A percentile compares a stretch with the other conserved stretches of the same genome.
These are phyloP conservation scores for Lipomyces starkeyi DNA, from an alignment of 805 yeast genomes.

Conservation along the genomic window DNA sequence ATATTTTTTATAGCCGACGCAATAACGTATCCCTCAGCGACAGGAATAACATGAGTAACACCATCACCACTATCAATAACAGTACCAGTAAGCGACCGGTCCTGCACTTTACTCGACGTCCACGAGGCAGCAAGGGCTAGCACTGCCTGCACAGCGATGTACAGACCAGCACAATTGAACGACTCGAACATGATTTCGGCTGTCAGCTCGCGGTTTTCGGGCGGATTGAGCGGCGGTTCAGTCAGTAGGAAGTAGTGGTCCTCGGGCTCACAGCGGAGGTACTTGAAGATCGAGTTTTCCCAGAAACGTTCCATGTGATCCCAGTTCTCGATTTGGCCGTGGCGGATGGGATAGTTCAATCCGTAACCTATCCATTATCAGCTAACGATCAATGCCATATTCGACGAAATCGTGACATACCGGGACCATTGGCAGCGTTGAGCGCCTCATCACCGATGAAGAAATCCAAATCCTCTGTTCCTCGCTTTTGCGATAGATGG, in stretches of 20 bases:
- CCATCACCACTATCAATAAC: conserved; percentile 99
- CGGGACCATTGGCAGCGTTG: conserved; percentile 86
- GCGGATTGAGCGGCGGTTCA: conserved; percentile 99
- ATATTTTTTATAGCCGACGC: conserved; percentile 97
- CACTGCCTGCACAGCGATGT: conserved; percentile 99
- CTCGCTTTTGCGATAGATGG: conserved; percentile 71
- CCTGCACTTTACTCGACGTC: conserved; percentile 95
- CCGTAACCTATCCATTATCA: conserved; percentile 61
- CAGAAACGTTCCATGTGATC: conserved; percentile 99
- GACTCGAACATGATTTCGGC: conserved; percentile 99
- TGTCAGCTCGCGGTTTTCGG: conserved; percentile 97
- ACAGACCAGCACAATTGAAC: conserved; percentile 97
- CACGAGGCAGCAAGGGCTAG: conserved; percentile 98
- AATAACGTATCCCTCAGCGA: conserved; percentile 96
- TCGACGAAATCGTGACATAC: conserved; percentile 33
- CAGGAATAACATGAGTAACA: conserved; percentile 98
- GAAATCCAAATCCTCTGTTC: conserved; percentile 92
- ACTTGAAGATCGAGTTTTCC: conserved; percentile 96
- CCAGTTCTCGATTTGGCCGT: conserved; percentile 99
- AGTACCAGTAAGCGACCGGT: conserved; percentile 95
- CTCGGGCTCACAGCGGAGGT: conserved; percentile 96
- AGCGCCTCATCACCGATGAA: conserved; percentile 96
- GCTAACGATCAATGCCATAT: background rate
- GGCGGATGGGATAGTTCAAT: conserved; percentile 89
- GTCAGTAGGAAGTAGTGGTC: conserved; percentile 95